phyloP scores from a whole-genome alignment of 2,329 filamentous ascomycete species.

The Chrysoporthe cubensis region DNA sequence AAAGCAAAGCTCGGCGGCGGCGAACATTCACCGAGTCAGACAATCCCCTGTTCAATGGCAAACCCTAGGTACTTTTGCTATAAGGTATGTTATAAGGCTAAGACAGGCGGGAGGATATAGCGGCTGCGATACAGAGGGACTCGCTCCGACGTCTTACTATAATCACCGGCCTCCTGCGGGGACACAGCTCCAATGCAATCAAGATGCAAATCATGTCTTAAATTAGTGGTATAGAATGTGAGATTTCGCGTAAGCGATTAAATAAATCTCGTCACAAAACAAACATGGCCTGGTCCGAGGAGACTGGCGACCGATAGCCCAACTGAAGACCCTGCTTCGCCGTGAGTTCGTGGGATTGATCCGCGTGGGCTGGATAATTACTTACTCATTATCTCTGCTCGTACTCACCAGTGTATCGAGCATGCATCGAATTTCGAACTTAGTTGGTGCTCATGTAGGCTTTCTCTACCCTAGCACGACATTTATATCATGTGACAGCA shows the following conservation, averaged over 20 bases:
- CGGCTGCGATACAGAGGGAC: not conserved
- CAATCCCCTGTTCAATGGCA: not conserved
- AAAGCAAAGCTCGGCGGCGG: not conserved
- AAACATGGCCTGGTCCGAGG: not conserved
- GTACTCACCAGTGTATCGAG: no score
- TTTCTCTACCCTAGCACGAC: not conserved
- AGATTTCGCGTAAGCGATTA: not conserved
- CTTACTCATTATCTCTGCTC: no score
- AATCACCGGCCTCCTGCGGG: not conserved
- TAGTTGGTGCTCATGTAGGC: not conserved
- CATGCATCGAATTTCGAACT: not conserved
- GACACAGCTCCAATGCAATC: not conserved
- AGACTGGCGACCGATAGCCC: not conserved
- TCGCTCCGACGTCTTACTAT: not conserved
- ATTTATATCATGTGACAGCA: not conserved
- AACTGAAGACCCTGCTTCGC: no score
- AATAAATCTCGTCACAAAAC: not conserved
- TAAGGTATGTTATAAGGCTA: slow-evolving; percentile 20
- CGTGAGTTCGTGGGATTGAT: no score
- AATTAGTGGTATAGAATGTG: not conserved
- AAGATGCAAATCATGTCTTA: no score
- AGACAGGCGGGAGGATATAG: slow-evolving; percentile 24
- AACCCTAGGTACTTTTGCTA: not conserved
- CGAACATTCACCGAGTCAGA: not conserved
- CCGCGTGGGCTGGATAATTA: no score